Conservation (phyloP, 306 rosid genomes). For the Prunus dulcis region DNA sequence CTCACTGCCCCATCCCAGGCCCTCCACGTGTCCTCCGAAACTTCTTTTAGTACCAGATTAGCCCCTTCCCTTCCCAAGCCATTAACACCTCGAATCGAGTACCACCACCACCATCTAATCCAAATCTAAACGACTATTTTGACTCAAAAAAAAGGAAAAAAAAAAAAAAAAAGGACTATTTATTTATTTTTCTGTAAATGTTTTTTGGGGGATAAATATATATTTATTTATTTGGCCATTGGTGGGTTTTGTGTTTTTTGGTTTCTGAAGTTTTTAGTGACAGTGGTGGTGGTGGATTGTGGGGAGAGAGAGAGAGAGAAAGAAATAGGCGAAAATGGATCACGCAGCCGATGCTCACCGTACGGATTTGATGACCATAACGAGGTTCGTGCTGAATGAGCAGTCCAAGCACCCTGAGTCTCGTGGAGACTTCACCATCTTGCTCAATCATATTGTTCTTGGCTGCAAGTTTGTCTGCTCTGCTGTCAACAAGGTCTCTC, state of each 20-base stretch:
- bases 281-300: neutral
- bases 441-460: constrained; percentile 94
- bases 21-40: constrained; percentile 48
- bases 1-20: constrained; percentile 12
- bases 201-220: neutral
- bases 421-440: constrained; percentile 90
- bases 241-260: neutral
- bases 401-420: constrained; percentile 83
- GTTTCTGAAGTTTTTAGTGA: neutral
- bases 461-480: constrained; percentile 97
- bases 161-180: accelerated
- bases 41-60: constrained; percentile 16
- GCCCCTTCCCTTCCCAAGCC: neutral
- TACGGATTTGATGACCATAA: constrained; percentile 95
- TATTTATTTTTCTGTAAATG: neutral
- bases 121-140: neutral
- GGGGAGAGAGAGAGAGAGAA: neutral
- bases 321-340: constrained; percentile 40
- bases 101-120: constrained; percentile 16
- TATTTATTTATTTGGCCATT: neutral
- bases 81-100: constrained; percentile 31
- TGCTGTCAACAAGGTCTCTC: constrained; percentile 73
- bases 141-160: too few relatives aligned
- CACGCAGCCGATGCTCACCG: constrained; percentile 85
- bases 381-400: constrained; percentile 84